Percentiles rank a stretch among this genome's conserved stretches.
Evolutionary conservation across 202 grass and related monocot species (phyloP).

Genomic region (Schoenoplectus triqueter): DNA sequence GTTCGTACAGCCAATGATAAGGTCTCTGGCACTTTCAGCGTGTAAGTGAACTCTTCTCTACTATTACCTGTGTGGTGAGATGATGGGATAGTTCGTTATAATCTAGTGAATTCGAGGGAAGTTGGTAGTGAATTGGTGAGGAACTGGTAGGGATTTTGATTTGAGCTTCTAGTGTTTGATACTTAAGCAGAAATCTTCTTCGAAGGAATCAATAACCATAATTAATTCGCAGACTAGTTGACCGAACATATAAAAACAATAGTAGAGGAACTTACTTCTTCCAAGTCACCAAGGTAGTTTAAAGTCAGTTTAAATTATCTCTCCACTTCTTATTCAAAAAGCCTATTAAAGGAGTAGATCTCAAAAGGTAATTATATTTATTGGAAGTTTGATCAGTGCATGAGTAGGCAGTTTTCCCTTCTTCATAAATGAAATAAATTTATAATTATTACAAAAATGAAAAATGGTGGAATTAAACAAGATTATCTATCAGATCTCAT

Average conservation of each 20-base stretch:
- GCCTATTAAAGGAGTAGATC: background rate
- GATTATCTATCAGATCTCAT: background rate
- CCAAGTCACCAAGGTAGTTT: background rate
- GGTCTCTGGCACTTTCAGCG: slow-evolving; percentile 75
- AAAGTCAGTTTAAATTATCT: background rate
- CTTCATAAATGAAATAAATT: background rate
- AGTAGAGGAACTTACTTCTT: background rate
- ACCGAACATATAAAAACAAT: background rate
- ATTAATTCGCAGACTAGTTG: background rate
- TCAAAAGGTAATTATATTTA: background rate
- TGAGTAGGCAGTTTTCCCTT: background rate
- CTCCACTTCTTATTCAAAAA: background rate
- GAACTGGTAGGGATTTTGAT: background rate
- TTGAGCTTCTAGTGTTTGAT: background rate
- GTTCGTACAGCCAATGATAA: slow-evolving; percentile 86
- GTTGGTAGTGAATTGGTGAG: background rate
- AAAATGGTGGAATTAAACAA: background rate
- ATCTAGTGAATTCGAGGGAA: background rate
- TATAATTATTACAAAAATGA: background rate
- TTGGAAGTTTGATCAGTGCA: background rate
- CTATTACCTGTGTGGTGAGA: background rate
- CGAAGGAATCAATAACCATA: background rate
- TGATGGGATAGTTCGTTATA: background rate
- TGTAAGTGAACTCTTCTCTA: slow-evolving; percentile 45
- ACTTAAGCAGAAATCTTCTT: background rate